A percentile compares a stretch with the other conserved stretches of the same genome.
Evolutionary conservation across 2,329 filamentous ascomycete genomes (phyloP).

Genomic region (Ceratocystis harringtonii): DNA sequence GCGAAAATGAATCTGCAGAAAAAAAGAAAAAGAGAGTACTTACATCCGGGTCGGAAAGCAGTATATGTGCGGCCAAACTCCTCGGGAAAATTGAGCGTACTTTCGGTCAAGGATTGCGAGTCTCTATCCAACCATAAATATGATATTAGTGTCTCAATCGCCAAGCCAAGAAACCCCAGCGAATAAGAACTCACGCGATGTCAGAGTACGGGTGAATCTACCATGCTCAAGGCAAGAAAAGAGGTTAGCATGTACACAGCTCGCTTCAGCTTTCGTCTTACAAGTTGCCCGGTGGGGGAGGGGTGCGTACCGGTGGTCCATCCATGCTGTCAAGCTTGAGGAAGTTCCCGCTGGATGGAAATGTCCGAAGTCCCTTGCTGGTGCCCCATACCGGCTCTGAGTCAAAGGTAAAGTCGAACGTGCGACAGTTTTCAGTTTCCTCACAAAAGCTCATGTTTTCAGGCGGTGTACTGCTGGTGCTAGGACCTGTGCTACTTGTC

Average conservation of each 20-base stretch:
- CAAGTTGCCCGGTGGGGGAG: too few relatives aligned
- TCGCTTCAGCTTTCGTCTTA: too few relatives aligned
- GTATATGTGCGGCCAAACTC: constrained; percentile 35
- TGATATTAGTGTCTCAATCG: not conserved
- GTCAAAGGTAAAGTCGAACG: constrained; percentile 26
- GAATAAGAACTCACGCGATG: not conserved
- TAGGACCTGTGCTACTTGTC: not conserved
- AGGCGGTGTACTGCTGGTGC: not conserved
- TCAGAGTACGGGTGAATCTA: not conserved
- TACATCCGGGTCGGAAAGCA: constrained; percentile 34
- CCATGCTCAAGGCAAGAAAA: not conserved
- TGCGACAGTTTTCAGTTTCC: not conserved
- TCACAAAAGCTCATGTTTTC: not conserved
- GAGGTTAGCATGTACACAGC: too few relatives aligned
- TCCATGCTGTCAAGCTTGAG: constrained; percentile 24
- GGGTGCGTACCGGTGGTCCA: not conserved
- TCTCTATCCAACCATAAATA: constrained; percentile 12
- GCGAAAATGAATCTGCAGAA: not conserved
- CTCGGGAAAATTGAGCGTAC: constrained; percentile 29
- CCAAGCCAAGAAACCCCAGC: not conserved
- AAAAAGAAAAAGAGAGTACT: constrained; percentile 19
- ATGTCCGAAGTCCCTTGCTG: constrained; percentile 17
- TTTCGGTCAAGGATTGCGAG: constrained; percentile 29
- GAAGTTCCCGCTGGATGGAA: constrained; percentile 22
- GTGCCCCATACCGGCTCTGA: constrained; percentile 11